phyloP scores from a whole-genome alignment of 352 stramenopile species.

The Saprolegnia diclina region DNA sequence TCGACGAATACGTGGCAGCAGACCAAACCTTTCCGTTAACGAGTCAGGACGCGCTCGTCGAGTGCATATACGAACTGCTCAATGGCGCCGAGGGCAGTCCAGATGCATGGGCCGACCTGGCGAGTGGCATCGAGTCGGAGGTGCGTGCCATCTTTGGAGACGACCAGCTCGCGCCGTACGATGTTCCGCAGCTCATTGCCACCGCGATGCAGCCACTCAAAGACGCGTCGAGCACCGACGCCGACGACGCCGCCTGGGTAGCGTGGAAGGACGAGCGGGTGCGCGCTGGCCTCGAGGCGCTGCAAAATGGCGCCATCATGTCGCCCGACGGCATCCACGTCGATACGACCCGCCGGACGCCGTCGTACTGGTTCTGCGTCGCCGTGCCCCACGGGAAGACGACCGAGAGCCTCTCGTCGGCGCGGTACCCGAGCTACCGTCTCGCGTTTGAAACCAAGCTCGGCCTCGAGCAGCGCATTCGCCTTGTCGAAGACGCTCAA shows the following conservation, averaged over 20 bases:
- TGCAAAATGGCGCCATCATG: constrained; percentile 9
- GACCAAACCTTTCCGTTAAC: not conserved
- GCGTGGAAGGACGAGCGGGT: constrained; percentile 17
- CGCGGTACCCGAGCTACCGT: constrained; percentile 12
- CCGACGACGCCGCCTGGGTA: not conserved
- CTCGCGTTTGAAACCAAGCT: constrained; percentile 13
- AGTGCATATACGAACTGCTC: constrained; percentile 20
- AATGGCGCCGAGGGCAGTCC: constrained; percentile 3
- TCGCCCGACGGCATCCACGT: constrained; percentile 24
- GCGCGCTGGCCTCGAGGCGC: not conserved
- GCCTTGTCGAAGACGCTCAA: not conserved
- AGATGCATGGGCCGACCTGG: not conserved
- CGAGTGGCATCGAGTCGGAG: not conserved
- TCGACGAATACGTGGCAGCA: constrained; percentile 32
- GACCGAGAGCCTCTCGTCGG: not conserved
- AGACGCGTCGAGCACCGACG: not conserved
- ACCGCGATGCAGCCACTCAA: not conserved
- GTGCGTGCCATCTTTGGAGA: constrained; percentile 11
- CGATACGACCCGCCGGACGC: not conserved
- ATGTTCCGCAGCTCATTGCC: not conserved
- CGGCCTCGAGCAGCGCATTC: constrained; percentile 12
- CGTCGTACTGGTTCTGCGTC: constrained; percentile 26
- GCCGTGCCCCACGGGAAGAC: constrained; percentile 1
- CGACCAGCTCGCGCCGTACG: not conserved
- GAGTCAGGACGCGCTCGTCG: not conserved